A percentile compares a stretch with the other conserved stretches of the same genome.
Evolutionary conservation across 768 basidiomycete genomes (phyloP).

Genomic region (Leccinum subgranulosum): DNA sequence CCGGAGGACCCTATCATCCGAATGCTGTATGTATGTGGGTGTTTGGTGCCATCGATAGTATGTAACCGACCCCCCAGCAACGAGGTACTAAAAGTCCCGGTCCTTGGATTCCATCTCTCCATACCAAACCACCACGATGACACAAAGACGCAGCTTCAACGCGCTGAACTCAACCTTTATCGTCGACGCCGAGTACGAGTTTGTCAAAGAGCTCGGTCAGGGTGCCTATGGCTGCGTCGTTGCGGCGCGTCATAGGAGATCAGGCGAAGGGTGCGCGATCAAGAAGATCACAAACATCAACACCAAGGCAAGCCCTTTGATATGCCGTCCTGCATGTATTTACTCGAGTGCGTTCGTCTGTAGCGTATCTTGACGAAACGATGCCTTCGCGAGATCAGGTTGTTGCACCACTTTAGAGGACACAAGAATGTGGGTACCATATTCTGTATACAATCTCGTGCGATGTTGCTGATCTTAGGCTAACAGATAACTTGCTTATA

Average conservation of each 20-base stretch:
- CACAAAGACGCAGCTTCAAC: constrained; percentile 77
- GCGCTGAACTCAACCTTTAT: constrained; percentile 84
- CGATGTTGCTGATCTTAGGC: constrained; percentile 2
- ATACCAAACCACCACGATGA: constrained; percentile 28
- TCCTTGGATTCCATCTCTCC: constrained; percentile 1
- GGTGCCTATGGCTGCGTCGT: constrained; percentile 95
- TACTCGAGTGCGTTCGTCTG: constrained; percentile 2
- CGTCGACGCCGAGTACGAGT: constrained; percentile 87
- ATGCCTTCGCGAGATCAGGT: constrained; percentile 94
- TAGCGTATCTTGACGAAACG: constrained; percentile 95
- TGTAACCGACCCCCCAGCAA: constrained; percentile 12
- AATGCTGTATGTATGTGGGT: constrained; percentile 19
- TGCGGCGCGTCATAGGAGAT: constrained; percentile 75
- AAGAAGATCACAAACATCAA: constrained; percentile 97
- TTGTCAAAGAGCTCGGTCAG: constrained; percentile 95
- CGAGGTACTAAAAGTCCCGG: not conserved
- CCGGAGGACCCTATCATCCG: not conserved
- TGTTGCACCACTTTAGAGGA: constrained; percentile 96
- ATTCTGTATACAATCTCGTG: constrained; percentile 1
- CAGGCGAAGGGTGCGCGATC: constrained; percentile 89
- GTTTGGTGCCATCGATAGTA: constrained; percentile 35
- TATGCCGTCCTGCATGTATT: constrained; percentile 3
- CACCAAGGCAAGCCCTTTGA: constrained; percentile 61
- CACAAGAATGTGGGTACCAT: constrained; percentile 85
- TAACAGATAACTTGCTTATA: constrained; percentile 90